Base-by-base conservation (phyloP, 495 filamentous ascomycete genomes). In the Podospora appendiculata region DNA sequence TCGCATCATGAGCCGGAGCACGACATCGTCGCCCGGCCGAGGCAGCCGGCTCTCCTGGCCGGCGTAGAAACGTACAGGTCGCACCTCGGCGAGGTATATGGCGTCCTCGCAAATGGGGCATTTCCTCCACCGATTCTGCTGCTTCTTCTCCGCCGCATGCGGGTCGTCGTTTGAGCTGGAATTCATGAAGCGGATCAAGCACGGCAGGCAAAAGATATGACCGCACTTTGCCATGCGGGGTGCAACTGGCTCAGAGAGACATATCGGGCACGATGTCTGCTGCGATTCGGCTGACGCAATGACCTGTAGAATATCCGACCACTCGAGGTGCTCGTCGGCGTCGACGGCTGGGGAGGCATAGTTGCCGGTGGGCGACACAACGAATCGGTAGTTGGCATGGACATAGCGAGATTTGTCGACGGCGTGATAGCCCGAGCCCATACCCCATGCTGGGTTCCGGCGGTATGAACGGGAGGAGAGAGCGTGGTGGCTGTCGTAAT, bases 141-240 rank as follows among this genome's bases (percentile, higher is more conserved):
- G 59, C 46, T 88, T 79, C 47, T 88, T 79, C 65, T 86, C 89
- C 53, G 87, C 82, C 9, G 77, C 79, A 3, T 75, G 53, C 6
- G 73, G 75, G 14, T 81, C 77, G 1, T 80, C 79, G 25, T 83
- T 86, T 36, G 89, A 87, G 1, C 75, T 80, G 7, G 90, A 85
- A 59, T 94, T 89, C 92, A 98, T 96, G 63, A 94, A 98, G 41
- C 93, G 86, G 50, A 96, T 85, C 36, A 97, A 72, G 66, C 93
- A 98, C 11, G 93, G 87, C 41, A 96, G 75, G 66, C 93, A 98
- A 63, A 96, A 96, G 25, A 98, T 96, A 64, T 98, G 93, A 12
- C 93, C 93, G 64, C 93, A 98, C 59, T 87, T 91, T 40, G 93
- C 90, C 93, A 98, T 98, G 51, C 94, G 85, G 32, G 93, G 92